Percentiles rank a stretch among this genome's conserved stretches.
Conservation (phyloP, 257 asterid genomes). For the Solanum pinnatisectum region DNA sequence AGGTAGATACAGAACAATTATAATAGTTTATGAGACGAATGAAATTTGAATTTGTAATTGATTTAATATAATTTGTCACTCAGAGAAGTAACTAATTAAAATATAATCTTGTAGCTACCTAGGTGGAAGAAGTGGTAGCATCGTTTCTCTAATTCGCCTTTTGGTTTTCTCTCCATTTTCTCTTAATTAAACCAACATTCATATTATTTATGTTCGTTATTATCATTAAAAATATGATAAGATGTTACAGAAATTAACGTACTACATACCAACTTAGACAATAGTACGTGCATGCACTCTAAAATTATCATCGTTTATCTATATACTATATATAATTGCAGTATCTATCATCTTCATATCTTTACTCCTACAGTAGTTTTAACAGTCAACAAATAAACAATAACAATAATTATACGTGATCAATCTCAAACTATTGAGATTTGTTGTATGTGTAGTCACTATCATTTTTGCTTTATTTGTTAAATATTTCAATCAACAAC, state of each 20-base stretch:
- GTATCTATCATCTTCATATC: not conserved
- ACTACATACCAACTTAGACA: not conserved
- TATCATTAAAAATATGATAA: not conserved
- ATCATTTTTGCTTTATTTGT: not conserved
- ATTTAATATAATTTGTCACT: not conserved
- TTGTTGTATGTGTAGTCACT: not conserved
- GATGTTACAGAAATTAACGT: not conserved
- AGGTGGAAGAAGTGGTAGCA: not conserved
- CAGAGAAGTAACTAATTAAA: not conserved
- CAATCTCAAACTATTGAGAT: not conserved
- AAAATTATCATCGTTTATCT: not conserved
- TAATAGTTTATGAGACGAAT: not conserved
- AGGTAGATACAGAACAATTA: not conserved
- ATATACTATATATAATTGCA: not conserved
- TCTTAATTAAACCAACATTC: too few species aligned
- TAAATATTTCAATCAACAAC: not conserved
- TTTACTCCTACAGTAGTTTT: not conserved
- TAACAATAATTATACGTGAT: not conserved
- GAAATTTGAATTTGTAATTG: not conserved
- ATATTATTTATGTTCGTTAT: not conserved
- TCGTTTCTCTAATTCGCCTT: not conserved
- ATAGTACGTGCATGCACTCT: not conserved
- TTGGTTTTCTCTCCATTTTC: not conserved
- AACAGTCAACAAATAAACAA: not conserved
- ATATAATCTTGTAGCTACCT: not conserved